Base-by-base conservation (phyloP, 176 grass and related monocot genomes). In the Oryza longistaminata region DNA sequence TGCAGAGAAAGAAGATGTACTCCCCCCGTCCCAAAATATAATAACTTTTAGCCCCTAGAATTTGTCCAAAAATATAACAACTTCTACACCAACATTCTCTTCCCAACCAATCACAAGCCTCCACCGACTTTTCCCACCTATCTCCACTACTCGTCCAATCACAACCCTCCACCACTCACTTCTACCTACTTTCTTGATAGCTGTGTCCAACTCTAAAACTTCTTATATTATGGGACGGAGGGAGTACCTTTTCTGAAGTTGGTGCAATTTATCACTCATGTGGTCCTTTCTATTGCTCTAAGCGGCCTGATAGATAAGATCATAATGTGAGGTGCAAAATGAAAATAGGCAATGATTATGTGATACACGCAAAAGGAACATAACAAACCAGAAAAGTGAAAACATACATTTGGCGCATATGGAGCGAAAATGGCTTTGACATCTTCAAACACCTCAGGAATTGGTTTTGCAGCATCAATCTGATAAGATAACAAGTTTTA, bases 361-460 rank as follows among this genome's bases (percentile, higher is more conserved):
- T 50, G 46, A 52, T 4, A 58, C 72, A n/a, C 52, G 19, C 68
- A 80, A 49, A 80, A 66, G 3, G 19, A 49, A 2, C 48, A 7
- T 70, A 4, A 70, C 65, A 83, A 65, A 4, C 31, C 6, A 39
- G 71, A 43, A 16, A 55, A 44, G 25, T 9, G 58, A 9, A 62
- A 64, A 71, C 49, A 90, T 81, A 95, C 93, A 88, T 95, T 90
- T 42, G 46, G 24, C 69, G 24, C 25, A 75, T 84, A 88, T 42
- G 88, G 66, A 55, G 90, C 80, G 71, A 95, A 95, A 84, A 95
- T 92, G 11, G 48, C 76, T 82, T 92, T 92, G 31, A 95, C 90
- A 11, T 92, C 90, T 64, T 92, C 93, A 66, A 95, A 95, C 64
- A 95, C 93, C 77, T 92, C 93, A 77, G 88, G 19, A 83, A 95